Evolutionary conservation across 495 filamentous ascomycete genomes (phyloP), one percentile per base, ranked within the genome.

Genomic region (Tuber melanosporum): DNA sequence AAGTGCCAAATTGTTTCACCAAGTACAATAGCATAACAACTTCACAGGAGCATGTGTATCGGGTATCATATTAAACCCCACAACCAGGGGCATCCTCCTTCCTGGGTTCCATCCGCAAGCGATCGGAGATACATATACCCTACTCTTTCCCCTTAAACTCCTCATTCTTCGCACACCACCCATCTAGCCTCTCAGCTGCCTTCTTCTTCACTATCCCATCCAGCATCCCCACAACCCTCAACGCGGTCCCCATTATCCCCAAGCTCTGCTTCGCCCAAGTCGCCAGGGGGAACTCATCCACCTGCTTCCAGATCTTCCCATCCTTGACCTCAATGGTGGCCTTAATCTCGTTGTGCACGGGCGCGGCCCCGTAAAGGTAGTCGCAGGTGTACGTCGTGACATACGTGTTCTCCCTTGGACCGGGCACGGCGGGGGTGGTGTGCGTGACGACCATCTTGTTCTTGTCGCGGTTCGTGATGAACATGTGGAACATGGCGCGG

Each of bases 401-500:
- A 43, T 75, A 79, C 2, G 44, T 74, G 20, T 42, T 71, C 17
- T 75, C 78, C 22, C 66, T 71, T 44, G 17, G 22, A 26, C 76
- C 70, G 19, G 77, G 39, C 44, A 75, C 70, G 19, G 78, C 77
- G 26, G 57, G 73, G 17, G 73, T 70, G 20, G 41, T 36, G 26
- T 66, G 70, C 12, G 45, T 75, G 14, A 80, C 70, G 17, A 73
- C 49, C 70, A 79, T 72, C 45, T 80, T 45, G 1, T 47, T 75
- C 43, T 52, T 79, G 43, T 43, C 41, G 1, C 57, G 57, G 57
- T 70, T 73, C 22, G 70, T 71, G 45, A 57, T 73, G 73, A 79
- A 80, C 73, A 80, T 79, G 41, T 79, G 73, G 26, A 80, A 80
- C 73, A 80, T 70, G n/a, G 76, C 78, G 57, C 7, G 32, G 14